Evolutionary conservation across 768 basidiomycete species (phyloP), one percentile per base, ranked within the genome.

Genomic region (Hygrophoropsis aurantiaca): DNA sequence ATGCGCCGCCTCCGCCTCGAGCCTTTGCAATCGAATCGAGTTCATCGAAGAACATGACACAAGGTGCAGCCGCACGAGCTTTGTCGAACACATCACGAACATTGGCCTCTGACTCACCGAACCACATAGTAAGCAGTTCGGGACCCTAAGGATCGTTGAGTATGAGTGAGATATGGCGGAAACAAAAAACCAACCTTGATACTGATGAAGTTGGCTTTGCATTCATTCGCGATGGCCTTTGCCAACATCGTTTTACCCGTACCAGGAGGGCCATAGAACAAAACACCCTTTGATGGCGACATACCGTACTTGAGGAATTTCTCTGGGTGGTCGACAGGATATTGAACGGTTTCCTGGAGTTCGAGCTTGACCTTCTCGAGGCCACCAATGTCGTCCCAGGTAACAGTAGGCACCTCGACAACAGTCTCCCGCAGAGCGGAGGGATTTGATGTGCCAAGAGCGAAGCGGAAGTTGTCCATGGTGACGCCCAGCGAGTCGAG

Each of bases 221-320:
- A 98, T 77, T 98, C 97, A 67, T 97, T 94, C 58, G 97, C 97
- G 62, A 98, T 97, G 50, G 97, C 97, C 75, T 98, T 99, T 46
- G 97, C 97, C 46, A 99, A 81, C 58, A 99, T 65, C 18, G 97
- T 99, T 77, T 99, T 99, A 89, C 97, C 97, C 53, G 97, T 99
- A 81, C 97, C 97, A 57, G 97, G 97, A 65, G 97, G 97, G 37
- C 97, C 97, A 68, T 98, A 99, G 82, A 99, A 99, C 60, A 99
- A 72, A 38, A 99, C 97, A 84, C 97, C 97, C 77, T 98, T 98
- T 26, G 93, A 95, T 4, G 97, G 95, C 21, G 92, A 93, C 97
- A 99, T 98, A 57, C 97, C 97, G 62, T 99, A 99, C 77, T 99
- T 99, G 87, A 99, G 79, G 93, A 98, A 99, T 77, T 99, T 99